Conservation (phyloP, 169 alveolate species). For the Cryptosporidium andersoni region DNA sequence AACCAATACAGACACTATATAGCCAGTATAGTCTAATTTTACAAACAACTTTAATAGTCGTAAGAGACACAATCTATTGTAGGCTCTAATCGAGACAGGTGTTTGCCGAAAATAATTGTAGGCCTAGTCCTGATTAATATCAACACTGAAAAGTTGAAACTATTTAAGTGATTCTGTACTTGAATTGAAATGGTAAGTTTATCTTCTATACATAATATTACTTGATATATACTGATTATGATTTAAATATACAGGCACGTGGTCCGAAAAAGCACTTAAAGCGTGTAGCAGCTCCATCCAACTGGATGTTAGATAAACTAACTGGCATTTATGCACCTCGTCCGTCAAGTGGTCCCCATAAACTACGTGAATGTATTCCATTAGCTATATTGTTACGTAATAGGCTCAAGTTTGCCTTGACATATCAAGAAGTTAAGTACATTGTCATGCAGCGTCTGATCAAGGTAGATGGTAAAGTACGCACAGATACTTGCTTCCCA, state of each 20-base stretch:
- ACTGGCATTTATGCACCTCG: slow-evolving; percentile 94
- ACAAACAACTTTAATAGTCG: too few species aligned
- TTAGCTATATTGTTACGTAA: slow-evolving; percentile 91
- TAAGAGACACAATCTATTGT: too few species aligned
- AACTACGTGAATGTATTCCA: slow-evolving; percentile 96
- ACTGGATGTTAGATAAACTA: slow-evolving; percentile 98
- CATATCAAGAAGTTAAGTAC: slow-evolving; percentile 92
- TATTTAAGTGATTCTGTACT: too few species aligned
- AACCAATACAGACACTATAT: too few species aligned
- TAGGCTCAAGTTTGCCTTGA: slow-evolving; percentile 92
- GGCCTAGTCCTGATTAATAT: too few species aligned
- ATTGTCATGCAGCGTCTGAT: slow-evolving; percentile 95
- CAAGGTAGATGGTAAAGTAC: slow-evolving; percentile 94
- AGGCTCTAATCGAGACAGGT: too few species aligned
- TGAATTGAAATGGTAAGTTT: slow-evolving; percentile 37
- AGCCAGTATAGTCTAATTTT: too few species aligned
- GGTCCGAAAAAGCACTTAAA: slow-evolving; percentile 99
- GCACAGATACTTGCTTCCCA: slow-evolving; percentile 97
- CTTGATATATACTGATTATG: not conserved
- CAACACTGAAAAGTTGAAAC: too few species aligned
- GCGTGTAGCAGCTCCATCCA: slow-evolving; percentile 98
- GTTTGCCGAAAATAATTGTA: too few species aligned
- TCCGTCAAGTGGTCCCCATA: slow-evolving; percentile 97
- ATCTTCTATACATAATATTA: not conserved
- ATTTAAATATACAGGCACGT: slow-evolving; percentile 87